phyloP scores from a whole-genome alignment of 2,329 filamentous ascomycete genomes.

The Albifimbria verrucaria region DNA sequence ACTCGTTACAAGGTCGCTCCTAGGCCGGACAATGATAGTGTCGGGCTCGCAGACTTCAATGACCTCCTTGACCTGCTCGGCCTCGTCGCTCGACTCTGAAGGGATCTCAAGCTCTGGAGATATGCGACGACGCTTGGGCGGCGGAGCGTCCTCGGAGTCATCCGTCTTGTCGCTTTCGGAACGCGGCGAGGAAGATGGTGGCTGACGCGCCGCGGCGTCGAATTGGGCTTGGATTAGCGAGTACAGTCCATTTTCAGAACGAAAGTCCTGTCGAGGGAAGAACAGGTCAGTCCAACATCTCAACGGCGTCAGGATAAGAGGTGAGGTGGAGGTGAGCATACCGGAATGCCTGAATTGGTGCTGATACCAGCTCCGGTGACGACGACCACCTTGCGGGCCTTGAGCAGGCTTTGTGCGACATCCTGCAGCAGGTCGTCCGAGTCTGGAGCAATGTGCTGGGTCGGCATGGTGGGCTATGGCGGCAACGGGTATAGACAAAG shows the following conservation, averaged over 20 bases:
- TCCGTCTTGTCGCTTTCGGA: conserved; percentile 18
- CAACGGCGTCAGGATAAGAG: no score
- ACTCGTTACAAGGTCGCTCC: not conserved
- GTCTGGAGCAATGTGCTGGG: conserved; percentile 49
- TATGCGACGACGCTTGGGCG: conserved; percentile 31
- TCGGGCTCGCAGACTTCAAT: conserved; percentile 13
- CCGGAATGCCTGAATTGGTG: conserved; percentile 73
- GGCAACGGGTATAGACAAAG: no score
- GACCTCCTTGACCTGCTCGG: conserved; percentile 15
- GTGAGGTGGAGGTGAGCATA: conserved; percentile 30
- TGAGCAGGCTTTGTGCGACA: conserved; percentile 61
- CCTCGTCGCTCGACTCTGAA: conserved; percentile 7
- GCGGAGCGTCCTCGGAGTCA: conserved; percentile 14
- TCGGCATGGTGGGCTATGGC: conserved; percentile 56
- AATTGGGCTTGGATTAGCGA: conserved; percentile 68
- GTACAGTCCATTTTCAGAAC: conserved; percentile 69
- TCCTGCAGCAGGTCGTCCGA: conserved; percentile 56
- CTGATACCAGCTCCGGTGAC: conserved; percentile 72
- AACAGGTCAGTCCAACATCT: no score
- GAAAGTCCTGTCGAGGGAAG: conserved; percentile 55
- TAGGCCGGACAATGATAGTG: not conserved
- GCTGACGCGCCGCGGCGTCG: conserved; percentile 46
- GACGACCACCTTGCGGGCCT: conserved; percentile 66
- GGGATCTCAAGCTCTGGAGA: conserved; percentile 16
- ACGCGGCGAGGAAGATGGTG: conserved; percentile 6